These are phyloP conservation scores for Salix caprea DNA, from an alignment of 345 rosid species.

Conservation along the genomic window DNA sequence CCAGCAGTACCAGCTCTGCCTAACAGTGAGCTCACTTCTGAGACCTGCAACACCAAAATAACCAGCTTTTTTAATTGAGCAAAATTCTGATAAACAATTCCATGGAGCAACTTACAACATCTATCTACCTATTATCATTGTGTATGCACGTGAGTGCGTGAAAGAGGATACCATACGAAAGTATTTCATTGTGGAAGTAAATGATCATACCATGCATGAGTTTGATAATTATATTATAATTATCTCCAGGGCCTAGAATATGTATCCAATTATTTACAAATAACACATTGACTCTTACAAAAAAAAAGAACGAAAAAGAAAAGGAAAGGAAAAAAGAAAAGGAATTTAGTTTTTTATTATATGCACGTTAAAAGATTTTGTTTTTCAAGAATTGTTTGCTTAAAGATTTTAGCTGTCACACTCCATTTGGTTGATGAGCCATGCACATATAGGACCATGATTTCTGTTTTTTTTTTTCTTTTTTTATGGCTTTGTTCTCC, in stretches of 20 bases:
- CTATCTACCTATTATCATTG: neutral
- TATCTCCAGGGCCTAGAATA: neutral
- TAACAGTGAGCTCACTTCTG: slow-evolving; percentile 78
- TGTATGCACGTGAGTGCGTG: neutral
- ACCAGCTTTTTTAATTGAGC: slow-evolving; percentile 1
- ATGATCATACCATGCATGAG: neutral
- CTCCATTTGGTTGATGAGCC: neutral
- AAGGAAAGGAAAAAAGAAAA: no score
- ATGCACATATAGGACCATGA: neutral
- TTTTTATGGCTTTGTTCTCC: neutral
- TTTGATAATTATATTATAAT: neutral
- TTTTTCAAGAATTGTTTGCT: neutral
- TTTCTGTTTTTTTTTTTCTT: neutral
- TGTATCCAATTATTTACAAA: neutral
- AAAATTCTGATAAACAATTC: neutral
- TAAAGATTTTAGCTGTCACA: neutral
- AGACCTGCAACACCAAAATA: slow-evolving; percentile 49
- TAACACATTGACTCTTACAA: neutral
- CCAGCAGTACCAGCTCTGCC: slow-evolving; percentile 91
- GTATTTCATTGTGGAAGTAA: neutral
- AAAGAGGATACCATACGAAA: neutral
- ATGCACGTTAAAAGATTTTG: neutral
- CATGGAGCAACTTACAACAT: neutral
- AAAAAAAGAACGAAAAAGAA: no score
- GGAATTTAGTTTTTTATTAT: neutral